Conservation (phyloP, 2,329 filamentous ascomycete genomes). For the Escovopsis sp. region DNA sequence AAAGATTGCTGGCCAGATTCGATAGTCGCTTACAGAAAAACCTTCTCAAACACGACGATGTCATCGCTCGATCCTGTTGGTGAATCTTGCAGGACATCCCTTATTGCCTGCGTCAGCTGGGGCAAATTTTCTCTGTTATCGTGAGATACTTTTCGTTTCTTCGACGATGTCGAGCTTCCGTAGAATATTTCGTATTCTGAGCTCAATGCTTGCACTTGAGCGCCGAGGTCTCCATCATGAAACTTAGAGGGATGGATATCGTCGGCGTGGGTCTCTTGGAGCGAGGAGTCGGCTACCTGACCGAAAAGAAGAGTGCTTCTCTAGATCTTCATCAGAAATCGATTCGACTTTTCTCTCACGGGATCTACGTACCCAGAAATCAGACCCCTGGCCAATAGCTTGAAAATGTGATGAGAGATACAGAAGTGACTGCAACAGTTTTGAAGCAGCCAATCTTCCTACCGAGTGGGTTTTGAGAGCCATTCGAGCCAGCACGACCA, state of each 20-base stretch:
- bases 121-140: constrained; percentile 8
- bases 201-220: constrained; percentile 14
- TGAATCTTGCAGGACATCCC: constrained; percentile 15
- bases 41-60: constrained; percentile 16
- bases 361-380: constrained; percentile 25
- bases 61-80: constrained; percentile 8
- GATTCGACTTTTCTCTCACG: background rate
- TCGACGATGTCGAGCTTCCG: constrained; percentile 8
- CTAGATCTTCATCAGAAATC: constrained; percentile 12
- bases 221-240: constrained; percentile 13
- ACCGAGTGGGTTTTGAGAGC: constrained; percentile 19
- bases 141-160: constrained; percentile 15
- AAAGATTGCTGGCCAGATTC: background rate
- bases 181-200: constrained; percentile 11
- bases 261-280: constrained; percentile 10
- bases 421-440: constrained; percentile 27
- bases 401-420: constrained; percentile 18
- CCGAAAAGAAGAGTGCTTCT: constrained; percentile 15
- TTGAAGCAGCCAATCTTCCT: constrained; percentile 25
- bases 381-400: constrained; percentile 18
- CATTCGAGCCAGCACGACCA: constrained; percentile 22
- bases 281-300: constrained; percentile 11
- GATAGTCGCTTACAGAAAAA: constrained; percentile 34
- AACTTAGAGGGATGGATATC: constrained; percentile 15
- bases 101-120: constrained; percentile 10